These are phyloP conservation scores for Acanthochlamys bracteata DNA, from an alignment of 106 monocot genomes.

Conservation along the genomic window DNA sequence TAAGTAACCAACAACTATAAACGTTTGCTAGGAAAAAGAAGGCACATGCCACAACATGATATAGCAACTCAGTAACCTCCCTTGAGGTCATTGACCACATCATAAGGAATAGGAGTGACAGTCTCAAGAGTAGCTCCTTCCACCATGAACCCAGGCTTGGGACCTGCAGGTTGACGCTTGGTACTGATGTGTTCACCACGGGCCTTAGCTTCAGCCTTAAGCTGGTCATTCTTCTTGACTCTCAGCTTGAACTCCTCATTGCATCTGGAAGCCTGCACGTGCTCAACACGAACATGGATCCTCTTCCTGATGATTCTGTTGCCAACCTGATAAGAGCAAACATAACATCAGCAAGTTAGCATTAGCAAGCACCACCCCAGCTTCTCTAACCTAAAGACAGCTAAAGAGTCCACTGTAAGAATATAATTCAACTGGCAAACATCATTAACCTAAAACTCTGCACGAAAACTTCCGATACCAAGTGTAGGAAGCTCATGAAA, in stretches of 20 bases:
- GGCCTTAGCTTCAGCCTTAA: conserved; percentile 58
- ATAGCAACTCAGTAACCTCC: conserved; percentile 41
- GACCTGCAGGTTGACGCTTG: conserved; percentile 59
- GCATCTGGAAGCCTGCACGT: conserved; percentile 61
- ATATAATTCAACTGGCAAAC: too few relatives aligned
- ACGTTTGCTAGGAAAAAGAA: not conserved
- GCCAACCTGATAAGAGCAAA: conserved; percentile 29
- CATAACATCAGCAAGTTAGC: too few relatives aligned
- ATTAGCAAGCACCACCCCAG: too few relatives aligned
- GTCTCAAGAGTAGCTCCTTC: conserved; percentile 59
- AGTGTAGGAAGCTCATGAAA: too few relatives aligned
- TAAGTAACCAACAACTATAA: not conserved
- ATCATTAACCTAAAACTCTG: too few relatives aligned
- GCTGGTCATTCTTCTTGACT: conserved; percentile 45
- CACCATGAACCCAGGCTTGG: conserved; percentile 76
- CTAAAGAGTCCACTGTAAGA: too few relatives aligned
- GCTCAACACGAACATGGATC: conserved; percentile 61
- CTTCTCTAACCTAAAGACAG: too few relatives aligned
- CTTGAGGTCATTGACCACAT: conserved; percentile 79
- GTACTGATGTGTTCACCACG: conserved; percentile 58
- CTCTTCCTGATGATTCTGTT: conserved; percentile 67
- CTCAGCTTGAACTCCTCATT: conserved; percentile 45
- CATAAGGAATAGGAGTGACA: conserved; percentile 70
- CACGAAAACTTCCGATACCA: too few relatives aligned
- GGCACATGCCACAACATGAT: not conserved